Evolutionary conservation across 495 filamentous ascomycete species (phyloP), one percentile per base, ranked within the genome.

Genomic region (Bombardia bombarda): DNA sequence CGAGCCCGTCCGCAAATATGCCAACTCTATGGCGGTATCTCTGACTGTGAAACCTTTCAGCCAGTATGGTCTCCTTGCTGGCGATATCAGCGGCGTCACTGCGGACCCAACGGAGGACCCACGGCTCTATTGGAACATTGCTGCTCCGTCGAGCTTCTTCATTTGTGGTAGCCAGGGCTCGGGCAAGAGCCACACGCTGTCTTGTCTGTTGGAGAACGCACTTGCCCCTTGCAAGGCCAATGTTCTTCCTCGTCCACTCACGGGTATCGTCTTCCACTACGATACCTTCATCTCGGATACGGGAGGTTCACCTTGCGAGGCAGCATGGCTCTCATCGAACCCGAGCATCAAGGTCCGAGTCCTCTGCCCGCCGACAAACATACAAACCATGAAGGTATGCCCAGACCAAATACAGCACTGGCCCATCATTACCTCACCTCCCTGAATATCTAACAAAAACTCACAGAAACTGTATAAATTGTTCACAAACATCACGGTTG

Each of bases 81-180:
- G 67, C 19, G 51, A 59, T 32, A 36, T 48, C 2, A 46, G 47
- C 19, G 45, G 40, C 21, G 21, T 33, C 18, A 22, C 31, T 37
- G 40, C 58, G 7, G 13, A 52, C 20, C n/a, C 26, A 4, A 19
- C 24, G 38, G 42, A 57, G 4, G 25, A 40, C 14, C 38, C 38
- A 14, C 23, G 78, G 1, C 47, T 87, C 1, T 77, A 79, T 34
- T 71, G 82, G 53, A 90, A 90, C 52, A 70, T 81, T 3, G 69
- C 80, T 7, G 66, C 74, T 0, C 83, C 85, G 1, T 84, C 74
- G 6, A 83, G 78, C 26, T 70, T 73, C 0, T 89, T 89, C 57
- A 83, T 90, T 35, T 90, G 85, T 47, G 85, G 85, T 5, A 75
- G 74, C 35, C 84, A 89, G 55, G 85, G 84, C 0, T 82, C 78